These are phyloP conservation scores for Stevia rebaudiana DNA, from an alignment of 140 eudicot genomes.

Conservation along the genomic window DNA sequence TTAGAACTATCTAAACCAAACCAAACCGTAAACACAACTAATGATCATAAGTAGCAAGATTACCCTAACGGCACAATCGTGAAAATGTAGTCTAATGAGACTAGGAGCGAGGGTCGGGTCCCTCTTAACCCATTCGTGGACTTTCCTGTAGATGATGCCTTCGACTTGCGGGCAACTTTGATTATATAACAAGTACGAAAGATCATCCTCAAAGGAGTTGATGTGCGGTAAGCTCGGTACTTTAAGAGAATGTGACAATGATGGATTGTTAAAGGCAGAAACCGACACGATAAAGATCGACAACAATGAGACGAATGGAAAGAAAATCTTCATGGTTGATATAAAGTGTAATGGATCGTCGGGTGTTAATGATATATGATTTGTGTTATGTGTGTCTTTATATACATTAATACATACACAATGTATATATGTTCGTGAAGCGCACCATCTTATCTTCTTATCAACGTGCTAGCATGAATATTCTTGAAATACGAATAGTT, in stretches of 20 bases:
- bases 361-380: neutral
- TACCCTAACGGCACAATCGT: slow-evolving; percentile 71
- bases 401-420: neutral
- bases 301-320: neutral
- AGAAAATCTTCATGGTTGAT: slow-evolving; percentile 13
- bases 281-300: slow-evolving; percentile 5
- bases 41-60: neutral
- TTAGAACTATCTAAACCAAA: no score
- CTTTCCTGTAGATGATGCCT: slow-evolving; percentile 47
- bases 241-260: slow-evolving; percentile 19
- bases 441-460: slow-evolving; percentile 9
- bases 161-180: slow-evolving; percentile 46
- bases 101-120: slow-evolving; percentile 67
- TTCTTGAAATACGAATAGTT: no score
- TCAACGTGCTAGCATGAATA: slow-evolving; percentile 29
- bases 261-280: slow-evolving; percentile 16
- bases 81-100: slow-evolving; percentile 68
- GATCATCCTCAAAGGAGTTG: slow-evolving; percentile 31
- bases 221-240: slow-evolving; percentile 26
- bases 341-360: neutral
- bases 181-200: slow-evolving; percentile 41
- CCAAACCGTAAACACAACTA: no score
- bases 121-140: slow-evolving; percentile 48
- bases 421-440: slow-evolving; percentile 16
- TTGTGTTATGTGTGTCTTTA: slow-evolving; percentile 10